phyloP scores from a whole-genome alignment of 2,329 filamentous ascomycete genomes.

The Colletotrichum sp. region DNA sequence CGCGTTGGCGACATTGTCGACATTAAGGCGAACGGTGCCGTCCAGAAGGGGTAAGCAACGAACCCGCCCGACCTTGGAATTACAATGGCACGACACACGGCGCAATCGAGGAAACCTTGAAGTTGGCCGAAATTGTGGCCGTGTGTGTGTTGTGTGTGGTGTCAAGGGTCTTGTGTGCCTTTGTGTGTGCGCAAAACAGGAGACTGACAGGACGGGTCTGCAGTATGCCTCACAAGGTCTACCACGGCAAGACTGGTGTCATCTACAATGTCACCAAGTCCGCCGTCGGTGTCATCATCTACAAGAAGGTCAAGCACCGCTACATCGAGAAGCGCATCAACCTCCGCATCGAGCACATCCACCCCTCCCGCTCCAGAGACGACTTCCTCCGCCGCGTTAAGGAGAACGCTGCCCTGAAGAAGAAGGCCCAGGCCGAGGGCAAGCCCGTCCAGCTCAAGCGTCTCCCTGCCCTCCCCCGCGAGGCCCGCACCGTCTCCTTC shows the following conservation, averaged over 20 bases:
- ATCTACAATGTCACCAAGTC: slow-evolving; percentile 99
- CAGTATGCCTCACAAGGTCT: slow-evolving; percentile 99
- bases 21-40: slow-evolving; percentile 97
- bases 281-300: slow-evolving; percentile 97
- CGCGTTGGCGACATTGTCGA: slow-evolving; percentile 99
- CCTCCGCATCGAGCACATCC: slow-evolving; percentile 97
- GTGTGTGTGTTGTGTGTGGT: not conserved
- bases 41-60: slow-evolving; percentile 87
- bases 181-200: not conserved
- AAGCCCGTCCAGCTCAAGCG: slow-evolving; percentile 92
- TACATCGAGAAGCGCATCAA: slow-evolving; percentile 99
- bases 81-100: not conserved
- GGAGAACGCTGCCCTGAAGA: slow-evolving; percentile 91
- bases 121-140: not conserved
- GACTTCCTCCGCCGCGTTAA: slow-evolving; percentile 97
- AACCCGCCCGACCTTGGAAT: not conserved
- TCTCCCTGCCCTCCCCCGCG: slow-evolving; percentile 79
- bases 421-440: slow-evolving; percentile 90
- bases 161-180: not conserved
- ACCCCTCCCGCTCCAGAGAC: slow-evolving; percentile 91
- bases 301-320: slow-evolving; percentile 99
- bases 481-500: slow-evolving; percentile 78
- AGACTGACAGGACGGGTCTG: slow-evolving; percentile 37
- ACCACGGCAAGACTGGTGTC: slow-evolving; percentile 98
- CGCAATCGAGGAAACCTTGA: not conserved